These are phyloP conservation scores for Globisporangium spinosum DNA, from an alignment of 352 stramenopile genomes.

Conservation along the genomic window DNA sequence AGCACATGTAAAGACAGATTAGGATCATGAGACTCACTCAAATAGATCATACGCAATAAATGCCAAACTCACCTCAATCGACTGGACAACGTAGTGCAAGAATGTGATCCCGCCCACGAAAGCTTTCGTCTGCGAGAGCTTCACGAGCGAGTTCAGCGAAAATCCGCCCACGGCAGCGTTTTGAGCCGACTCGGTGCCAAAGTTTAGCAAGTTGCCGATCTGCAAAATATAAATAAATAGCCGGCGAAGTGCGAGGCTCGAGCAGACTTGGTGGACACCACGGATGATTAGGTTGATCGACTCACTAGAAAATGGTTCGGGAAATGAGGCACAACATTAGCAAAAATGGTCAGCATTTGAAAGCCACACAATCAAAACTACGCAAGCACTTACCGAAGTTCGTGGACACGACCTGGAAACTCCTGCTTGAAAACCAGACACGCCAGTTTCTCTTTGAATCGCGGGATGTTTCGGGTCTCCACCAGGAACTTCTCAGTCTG, in stretches of 20 bases:
- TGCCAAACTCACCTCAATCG: constrained; percentile 42
- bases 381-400: constrained; percentile 38
- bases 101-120: constrained; percentile 82
- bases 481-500: constrained; percentile 77
- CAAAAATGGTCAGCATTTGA: background rate
- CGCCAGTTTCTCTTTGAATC: constrained; percentile 66
- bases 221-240: constrained; percentile 87
- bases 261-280: constrained; percentile 77
- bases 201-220: constrained; percentile 42
- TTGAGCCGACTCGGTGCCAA: constrained; percentile 45
- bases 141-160: constrained; percentile 73
- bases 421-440: constrained; percentile 86
- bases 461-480: constrained; percentile 62
- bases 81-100: constrained; percentile 85
- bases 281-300: constrained; percentile 76
- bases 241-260: constrained; percentile 62
- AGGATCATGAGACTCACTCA: background rate
- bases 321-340: background rate
- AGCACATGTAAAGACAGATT: background rate
- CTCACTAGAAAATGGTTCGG: constrained; percentile 24
- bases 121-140: constrained; percentile 85
- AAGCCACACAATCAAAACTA: background rate
- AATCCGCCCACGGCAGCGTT: constrained; percentile 54
- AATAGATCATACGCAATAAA: background rate
- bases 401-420: constrained; percentile 69